A percentile compares a stretch with the other conserved stretches of the same genome.
Conservation (phyloP, 2,329 filamentous ascomycete species). For the Aspergillus luchuensis region DNA sequence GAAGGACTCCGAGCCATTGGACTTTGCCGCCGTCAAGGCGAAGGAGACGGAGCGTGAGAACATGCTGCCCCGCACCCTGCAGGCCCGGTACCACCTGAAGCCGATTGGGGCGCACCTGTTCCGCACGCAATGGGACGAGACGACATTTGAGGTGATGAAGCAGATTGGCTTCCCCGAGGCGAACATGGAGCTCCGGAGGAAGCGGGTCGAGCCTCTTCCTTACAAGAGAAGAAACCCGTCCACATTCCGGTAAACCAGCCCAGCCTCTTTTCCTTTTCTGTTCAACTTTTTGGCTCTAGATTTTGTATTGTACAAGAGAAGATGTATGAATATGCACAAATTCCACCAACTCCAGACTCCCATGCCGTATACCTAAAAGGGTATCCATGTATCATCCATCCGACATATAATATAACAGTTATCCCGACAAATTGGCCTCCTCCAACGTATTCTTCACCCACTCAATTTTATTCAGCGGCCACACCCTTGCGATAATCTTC, state of each 20-base stretch:
- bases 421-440: constrained; percentile 30
- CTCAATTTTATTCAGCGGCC: constrained; percentile 38
- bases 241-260: constrained; percentile 42
- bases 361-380: not conserved
- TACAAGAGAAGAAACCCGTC: constrained; percentile 62
- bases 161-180: constrained; percentile 72
- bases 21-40: constrained; percentile 60
- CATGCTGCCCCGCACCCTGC: constrained; percentile 75
- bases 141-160: constrained; percentile 83
- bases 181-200: constrained; percentile 81
- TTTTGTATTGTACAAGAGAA: constrained; percentile 47
- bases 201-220: constrained; percentile 69
- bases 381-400: too few relatives aligned
- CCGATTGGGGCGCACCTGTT: constrained; percentile 86
- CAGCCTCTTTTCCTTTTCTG: constrained; percentile 14
- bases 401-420: not conserved
- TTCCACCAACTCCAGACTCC: constrained; percentile 33
- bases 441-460: constrained; percentile 43
- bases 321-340: constrained; percentile 47
- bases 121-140: constrained; percentile 85
- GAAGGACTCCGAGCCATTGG: constrained; percentile 60
- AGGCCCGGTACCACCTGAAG: constrained; percentile 66
- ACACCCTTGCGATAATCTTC: constrained; percentile 67
- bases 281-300: constrained; percentile 29
- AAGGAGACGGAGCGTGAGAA: constrained; percentile 58